A percentile compares a stretch with the other conserved stretches of the same genome.
These are phyloP conservation scores for Canavalia ensiformis DNA, from an alignment of 306 rosid species.

Conservation along the genomic window DNA sequence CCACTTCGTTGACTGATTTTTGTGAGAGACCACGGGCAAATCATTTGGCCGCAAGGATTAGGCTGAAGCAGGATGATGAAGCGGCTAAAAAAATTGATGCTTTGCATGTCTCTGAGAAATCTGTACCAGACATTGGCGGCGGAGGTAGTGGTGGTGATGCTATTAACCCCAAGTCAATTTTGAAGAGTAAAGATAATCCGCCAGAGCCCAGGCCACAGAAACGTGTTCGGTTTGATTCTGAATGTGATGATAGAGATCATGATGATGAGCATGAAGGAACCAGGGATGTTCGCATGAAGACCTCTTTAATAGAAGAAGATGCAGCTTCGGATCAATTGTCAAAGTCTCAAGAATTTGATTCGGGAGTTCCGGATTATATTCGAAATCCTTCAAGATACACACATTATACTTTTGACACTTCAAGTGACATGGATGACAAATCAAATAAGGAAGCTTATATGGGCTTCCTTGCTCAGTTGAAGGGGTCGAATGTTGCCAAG, in stretches of 20 bases:
- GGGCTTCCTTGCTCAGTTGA: conserved; percentile 70
- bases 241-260: conserved; percentile 52
- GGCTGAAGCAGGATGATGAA: conserved; percentile 76
- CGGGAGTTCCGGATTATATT: conserved; percentile 86
- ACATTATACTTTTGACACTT: conserved; percentile 73
- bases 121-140: conserved; percentile 37
- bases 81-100: conserved; percentile 63
- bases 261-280: conserved; percentile 50
- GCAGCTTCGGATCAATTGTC: conserved; percentile 45
- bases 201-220: conserved; percentile 62
- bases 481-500: conserved; percentile 50
- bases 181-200: conserved; percentile 75
- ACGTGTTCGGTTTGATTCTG: conserved; percentile 87
- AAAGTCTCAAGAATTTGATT: conserved; percentile 44
- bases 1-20: conserved; percentile 57
- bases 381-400: conserved; percentile 80
- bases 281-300: conserved; percentile 49
- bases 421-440: conserved; percentile 68
- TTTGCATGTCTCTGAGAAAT: conserved; percentile 65
- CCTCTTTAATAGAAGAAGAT: conserved; percentile 45
- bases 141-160: conserved; percentile 38
- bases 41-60: conserved; percentile 79
- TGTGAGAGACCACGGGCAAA: conserved; percentile 82
- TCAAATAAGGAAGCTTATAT: conserved; percentile 81
- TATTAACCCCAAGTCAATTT: conserved; percentile 75